phyloP scores from a whole-genome alignment of 2,329 filamentous ascomycete genomes.

The Pyrenophora tritici-repentis region DNA sequence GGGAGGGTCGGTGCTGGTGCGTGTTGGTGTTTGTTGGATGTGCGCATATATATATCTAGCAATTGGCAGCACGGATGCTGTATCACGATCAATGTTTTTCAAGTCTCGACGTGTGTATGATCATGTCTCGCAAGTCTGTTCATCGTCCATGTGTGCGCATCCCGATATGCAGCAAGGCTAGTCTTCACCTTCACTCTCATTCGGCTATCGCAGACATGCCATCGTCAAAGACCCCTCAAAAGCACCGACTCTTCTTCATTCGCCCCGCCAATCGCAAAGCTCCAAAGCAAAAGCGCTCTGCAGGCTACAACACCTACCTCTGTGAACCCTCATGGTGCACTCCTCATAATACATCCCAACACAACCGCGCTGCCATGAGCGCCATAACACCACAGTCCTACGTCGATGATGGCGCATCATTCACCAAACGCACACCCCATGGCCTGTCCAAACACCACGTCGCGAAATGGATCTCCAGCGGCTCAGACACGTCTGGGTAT shows the following conservation, averaged over 20 bases:
- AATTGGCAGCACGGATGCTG: constrained; percentile 13
- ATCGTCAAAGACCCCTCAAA: neutral
- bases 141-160: neutral
- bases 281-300: neutral
- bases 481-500: constrained; percentile 19
- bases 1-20: constrained; percentile 7
- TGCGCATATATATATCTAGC: constrained; percentile 19
- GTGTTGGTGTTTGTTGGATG: constrained; percentile 13
- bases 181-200: constrained; percentile 8
- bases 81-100: constrained; percentile 12
- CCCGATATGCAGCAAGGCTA: neutral
- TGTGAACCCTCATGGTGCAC: neutral
- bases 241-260: constrained; percentile 5
- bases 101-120: neutral
- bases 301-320: neutral
- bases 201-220: constrained; percentile 2
- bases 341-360: neutral
- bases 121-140: neutral
- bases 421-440: constrained; percentile 23
- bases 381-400: constrained; percentile 24
- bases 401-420: constrained; percentile 30
- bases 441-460: constrained; percentile 8
- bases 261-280: constrained; percentile 4
- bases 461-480: constrained; percentile 17
- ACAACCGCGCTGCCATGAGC: constrained; percentile 15